Conservation (phyloP, 2,329 filamentous ascomycete genomes). For the Monilinia vaccinii-corymbosi region DNA sequence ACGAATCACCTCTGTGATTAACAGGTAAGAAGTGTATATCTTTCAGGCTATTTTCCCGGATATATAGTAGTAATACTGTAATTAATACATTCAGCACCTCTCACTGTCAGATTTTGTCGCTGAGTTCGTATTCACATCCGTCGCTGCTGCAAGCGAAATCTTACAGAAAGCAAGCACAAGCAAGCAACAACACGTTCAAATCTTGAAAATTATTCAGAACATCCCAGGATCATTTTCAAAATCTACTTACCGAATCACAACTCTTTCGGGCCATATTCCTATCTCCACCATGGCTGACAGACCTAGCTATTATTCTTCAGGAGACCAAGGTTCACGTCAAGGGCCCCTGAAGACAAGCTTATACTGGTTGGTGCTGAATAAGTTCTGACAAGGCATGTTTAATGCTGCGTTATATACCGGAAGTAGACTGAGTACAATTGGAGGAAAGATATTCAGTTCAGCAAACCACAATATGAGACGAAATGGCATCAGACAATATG, state of each 20-base stretch:
- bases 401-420: not conserved
- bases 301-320: not conserved
- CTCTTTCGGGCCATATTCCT: not conserved
- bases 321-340: conserved; percentile 4
- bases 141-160: conserved; percentile 7
- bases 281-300: conserved; percentile 1
- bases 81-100: not conserved
- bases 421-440: conserved; percentile 3
- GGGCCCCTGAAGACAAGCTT: not conserved
- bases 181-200: not conserved
- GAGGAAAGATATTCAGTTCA: not conserved
- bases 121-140: conserved; percentile 10
- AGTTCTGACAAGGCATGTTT: conserved; percentile 19
- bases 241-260: not conserved
- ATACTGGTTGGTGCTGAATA: conserved; percentile 19
- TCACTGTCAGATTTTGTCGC: conserved; percentile 5
- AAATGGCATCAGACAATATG: conserved; percentile 6
- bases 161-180: not conserved
- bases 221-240: not conserved
- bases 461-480: conserved; percentile 1
- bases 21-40: not conserved
- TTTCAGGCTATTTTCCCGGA: conserved; percentile 3
- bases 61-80: conserved; percentile 1
- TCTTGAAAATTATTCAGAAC: not conserved
- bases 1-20: not conserved